Percentiles rank a stretch among this genome's conserved stretches.
Evolutionary conservation across 305 asterid species (phyloP).

Genomic region (Fraxinus ornus): DNA sequence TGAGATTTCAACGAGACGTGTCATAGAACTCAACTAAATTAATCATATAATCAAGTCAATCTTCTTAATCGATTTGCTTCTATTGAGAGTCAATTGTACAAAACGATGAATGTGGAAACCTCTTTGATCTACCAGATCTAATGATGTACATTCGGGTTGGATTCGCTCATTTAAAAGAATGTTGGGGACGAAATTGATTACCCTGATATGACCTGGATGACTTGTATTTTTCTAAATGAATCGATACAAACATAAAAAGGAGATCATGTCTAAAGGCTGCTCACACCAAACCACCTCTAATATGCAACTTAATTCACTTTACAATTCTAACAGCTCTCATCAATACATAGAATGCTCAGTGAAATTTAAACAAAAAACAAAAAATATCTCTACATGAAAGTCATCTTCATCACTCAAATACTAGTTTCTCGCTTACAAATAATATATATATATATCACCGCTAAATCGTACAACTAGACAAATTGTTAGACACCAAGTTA

Average conservation of each 20-base stretch:
- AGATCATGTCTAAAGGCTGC: background rate
- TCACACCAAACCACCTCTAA: background rate
- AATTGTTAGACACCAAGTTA: background rate
- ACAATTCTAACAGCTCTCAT: background rate
- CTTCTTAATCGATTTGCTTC: too few relatives aligned
- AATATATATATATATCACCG: background rate
- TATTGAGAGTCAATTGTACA: background rate
- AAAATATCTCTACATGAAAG: too few relatives aligned
- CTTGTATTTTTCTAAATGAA: background rate
- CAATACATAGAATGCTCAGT: background rate
- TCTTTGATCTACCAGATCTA: background rate
- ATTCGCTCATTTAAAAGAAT: too few relatives aligned
- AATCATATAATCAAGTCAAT: too few relatives aligned
- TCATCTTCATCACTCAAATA: too few relatives aligned
- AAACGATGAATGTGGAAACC: background rate
- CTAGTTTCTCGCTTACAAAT: background rate
- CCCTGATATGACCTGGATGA: too few relatives aligned
- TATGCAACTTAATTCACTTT: background rate
- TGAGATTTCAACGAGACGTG: too few relatives aligned
- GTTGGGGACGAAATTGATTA: background rate
- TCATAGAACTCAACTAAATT: too few relatives aligned
- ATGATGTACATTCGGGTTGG: background rate
- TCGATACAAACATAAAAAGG: background rate
- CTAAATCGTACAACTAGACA: slow-evolving; percentile 1
- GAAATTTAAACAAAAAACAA: too few relatives aligned